Evolutionary conservation across 2,329 filamentous ascomycete species (phyloP), one percentile per base, ranked within the genome.

Genomic region (Helotiales sp.): DNA sequence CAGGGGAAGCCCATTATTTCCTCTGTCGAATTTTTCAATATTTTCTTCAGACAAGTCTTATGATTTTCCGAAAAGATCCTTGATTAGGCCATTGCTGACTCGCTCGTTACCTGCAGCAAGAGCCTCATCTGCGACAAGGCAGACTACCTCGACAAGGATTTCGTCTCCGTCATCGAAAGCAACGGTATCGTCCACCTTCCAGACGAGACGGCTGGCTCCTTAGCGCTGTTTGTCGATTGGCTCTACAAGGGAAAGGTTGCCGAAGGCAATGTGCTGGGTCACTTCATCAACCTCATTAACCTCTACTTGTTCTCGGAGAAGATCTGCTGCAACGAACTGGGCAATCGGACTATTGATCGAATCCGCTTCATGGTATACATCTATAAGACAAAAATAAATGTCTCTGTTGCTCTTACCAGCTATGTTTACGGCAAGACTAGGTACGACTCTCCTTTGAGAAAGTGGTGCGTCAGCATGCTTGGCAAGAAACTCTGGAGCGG

Each of bases 301-400:
- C 54, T 69, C 6, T 68, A 68, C 20, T 15, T 68, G 17, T 40
- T 66, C n/a, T 54, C 55, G 1, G 63, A 69, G 22, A 71, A 65
- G 45, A 17, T 66, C 2, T 63, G 40, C n/a, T 3, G 63, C 15
- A 6, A 26, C 4, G 22, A 55, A 2, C 37, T 67, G 15, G 37
- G 22, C 1, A 57, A 69, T 32, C 28, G 34, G 17, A 54, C 52
- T 3, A 71, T 69, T 40, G 60, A 65, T 26, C 11, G 15, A 3
- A 65, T 69, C 28, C 49, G 37, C 20, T 30, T 24, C 22, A 22
- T 55, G 1, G 6, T 17, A 2, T 26, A 30, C 24, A 6, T n/a
- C n/a, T n/a, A 26, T 1, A 3, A 52, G 2, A 11, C 7, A 52
- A 6, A 43, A 1, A 1, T 43, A 5, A 28, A 13, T 1, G 6